phyloP scores from a whole-genome alignment of 2,329 filamentous ascomycete species.

The Diplocarpon mali region DNA sequence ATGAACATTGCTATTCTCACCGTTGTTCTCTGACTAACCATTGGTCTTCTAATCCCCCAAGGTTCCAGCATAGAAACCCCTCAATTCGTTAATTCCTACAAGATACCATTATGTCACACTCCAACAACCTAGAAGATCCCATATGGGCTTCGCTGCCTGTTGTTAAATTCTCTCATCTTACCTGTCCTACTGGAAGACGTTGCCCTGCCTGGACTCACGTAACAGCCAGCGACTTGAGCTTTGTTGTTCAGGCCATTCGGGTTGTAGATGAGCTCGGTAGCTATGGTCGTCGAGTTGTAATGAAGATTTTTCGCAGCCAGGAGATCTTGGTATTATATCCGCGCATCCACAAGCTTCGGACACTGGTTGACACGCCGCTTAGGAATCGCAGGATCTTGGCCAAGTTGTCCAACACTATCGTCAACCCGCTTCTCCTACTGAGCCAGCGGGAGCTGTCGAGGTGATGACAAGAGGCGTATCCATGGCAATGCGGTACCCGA shows the following conservation, averaged over 20 bases:
- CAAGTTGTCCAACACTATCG: slow-evolving; percentile 15
- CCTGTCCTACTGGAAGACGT: slow-evolving; percentile 13
- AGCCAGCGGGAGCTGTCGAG: slow-evolving; percentile 24
- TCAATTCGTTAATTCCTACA: neutral
- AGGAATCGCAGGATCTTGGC: slow-evolving; percentile 26
- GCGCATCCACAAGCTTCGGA: neutral
- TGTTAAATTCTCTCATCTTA: slow-evolving; percentile 25
- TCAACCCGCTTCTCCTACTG: slow-evolving; percentile 12
- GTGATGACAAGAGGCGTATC: slow-evolving; percentile 25
- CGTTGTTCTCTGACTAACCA: no score
- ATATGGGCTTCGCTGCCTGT: slow-evolving; percentile 19
- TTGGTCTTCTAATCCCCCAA: no score
- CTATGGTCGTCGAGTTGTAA: slow-evolving; percentile 16
- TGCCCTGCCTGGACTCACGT: slow-evolving; percentile 25
- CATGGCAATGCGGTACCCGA: slow-evolving; percentile 29
- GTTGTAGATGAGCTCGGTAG: slow-evolving; percentile 15
- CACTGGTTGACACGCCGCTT: neutral
- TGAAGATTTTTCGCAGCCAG: slow-evolving; percentile 32
- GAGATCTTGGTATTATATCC: slow-evolving; percentile 31
- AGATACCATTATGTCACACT: slow-evolving; percentile 16
- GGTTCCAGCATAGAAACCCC: no score
- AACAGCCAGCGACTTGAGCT: slow-evolving; percentile 17
- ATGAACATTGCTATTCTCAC: no score
- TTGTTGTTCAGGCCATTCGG: slow-evolving; percentile 20
- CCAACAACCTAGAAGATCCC: slow-evolving; percentile 11